A percentile compares a stretch with the other conserved stretches of the same genome.
Evolutionary conservation across 2,329 filamentous ascomycete species (phyloP).

Genomic region (Phialocephala subalpina): DNA sequence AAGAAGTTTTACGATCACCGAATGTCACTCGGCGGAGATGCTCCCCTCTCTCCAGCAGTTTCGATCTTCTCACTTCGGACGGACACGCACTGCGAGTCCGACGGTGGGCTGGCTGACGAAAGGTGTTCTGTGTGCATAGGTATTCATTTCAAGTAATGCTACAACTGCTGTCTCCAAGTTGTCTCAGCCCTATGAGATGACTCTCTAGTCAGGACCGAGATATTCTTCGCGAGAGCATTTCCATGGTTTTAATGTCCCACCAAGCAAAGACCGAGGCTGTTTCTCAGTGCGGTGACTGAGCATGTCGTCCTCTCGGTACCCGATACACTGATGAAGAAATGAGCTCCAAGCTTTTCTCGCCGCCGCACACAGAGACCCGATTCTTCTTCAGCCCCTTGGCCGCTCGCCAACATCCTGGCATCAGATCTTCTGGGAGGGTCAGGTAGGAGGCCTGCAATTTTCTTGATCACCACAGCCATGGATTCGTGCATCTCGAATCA

Average conservation of each 20-base stretch:
- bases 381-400: neutral
- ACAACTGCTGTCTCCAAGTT: constrained; percentile 30
- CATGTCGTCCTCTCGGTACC: constrained; percentile 1
- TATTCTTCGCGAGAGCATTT: constrained; percentile 8
- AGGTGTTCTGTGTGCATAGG: neutral
- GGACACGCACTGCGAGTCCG: neutral
- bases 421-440: constrained; percentile 29
- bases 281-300: neutral
- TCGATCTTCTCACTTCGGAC: neutral
- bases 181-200: constrained; percentile 36
- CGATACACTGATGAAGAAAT: constrained; percentile 25
- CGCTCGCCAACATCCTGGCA: constrained; percentile 29
- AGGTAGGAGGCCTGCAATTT: constrained; percentile 16
- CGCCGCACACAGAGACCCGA: constrained; percentile 11
- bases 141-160: constrained; percentile 17
- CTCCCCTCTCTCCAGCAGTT: neutral
- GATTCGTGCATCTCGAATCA: constrained; percentile 19
- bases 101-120: constrained; percentile 7
- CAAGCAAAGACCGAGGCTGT: constrained; percentile 3
- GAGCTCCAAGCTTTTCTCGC: constrained; percentile 18
- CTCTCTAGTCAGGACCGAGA: constrained; percentile 3
- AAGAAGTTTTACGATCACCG: neutral
- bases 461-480: constrained; percentile 6
- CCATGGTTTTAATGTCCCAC: too few relatives aligned
- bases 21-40: neutral